Conservation (phyloP, 202 grass and related monocot genomes). For the Cymbopogon flexuosus region DNA sequence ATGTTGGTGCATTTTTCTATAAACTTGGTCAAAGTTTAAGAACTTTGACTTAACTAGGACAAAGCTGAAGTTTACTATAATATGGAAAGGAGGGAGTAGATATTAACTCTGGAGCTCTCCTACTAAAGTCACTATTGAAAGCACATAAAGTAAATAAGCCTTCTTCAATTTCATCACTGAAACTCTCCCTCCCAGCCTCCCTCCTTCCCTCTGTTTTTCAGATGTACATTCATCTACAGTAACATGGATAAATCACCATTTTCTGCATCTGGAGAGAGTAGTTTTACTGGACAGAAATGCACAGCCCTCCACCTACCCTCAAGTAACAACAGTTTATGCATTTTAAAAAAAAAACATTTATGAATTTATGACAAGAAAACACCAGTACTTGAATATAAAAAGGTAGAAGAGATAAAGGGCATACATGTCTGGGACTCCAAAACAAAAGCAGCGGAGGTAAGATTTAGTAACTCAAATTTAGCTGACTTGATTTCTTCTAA, state of each 20-base stretch:
- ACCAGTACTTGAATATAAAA: conserved; percentile 21
- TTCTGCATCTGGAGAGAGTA: not conserved
- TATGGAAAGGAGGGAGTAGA: not conserved
- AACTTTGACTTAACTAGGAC: not conserved
- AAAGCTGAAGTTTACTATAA: not conserved
- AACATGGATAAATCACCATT: conserved; percentile 1
- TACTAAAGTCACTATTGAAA: conserved; percentile 7
- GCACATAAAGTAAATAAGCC: not conserved
- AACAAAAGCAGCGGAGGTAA: conserved; percentile 46
- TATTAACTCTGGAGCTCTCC: not conserved
- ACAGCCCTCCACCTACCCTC: conserved; percentile 5
- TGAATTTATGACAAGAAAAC: conserved; percentile 13
- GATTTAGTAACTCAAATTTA: conserved; percentile 63
- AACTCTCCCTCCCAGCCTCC: not conserved
- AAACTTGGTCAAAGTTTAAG: not conserved
- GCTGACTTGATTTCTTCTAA: conserved; percentile 74
- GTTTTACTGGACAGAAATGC: conserved; percentile 12
- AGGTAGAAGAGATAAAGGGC: conserved; percentile 35
- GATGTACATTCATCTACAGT: not conserved
- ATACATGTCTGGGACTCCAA: conserved; percentile 49
- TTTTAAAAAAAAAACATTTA: conserved; percentile 13
- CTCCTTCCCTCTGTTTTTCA: not conserved
- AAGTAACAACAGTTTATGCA: conserved; percentile 3
- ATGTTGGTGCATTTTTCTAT: not conserved
- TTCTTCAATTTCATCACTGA: conserved; percentile 17